Evolutionary conservation across 2,329 filamentous ascomycete species (phyloP).

Genomic region (Thelonectria blattea): DNA sequence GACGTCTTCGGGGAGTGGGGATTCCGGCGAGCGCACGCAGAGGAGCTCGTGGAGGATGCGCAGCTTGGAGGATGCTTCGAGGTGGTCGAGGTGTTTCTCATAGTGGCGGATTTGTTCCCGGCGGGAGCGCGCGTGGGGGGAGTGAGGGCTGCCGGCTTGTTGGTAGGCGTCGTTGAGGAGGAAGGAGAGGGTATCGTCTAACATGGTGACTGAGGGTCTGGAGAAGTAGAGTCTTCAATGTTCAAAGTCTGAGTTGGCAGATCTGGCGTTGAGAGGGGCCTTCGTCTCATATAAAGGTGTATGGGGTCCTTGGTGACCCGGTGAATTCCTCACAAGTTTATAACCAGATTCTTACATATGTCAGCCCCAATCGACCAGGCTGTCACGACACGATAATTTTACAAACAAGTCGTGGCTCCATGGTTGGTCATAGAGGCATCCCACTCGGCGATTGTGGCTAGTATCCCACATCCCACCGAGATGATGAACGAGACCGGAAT

Average conservation of each 20-base stretch:
- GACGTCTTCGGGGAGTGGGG: constrained; percentile 12
- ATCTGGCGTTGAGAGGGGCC: background rate
- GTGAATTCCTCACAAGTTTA: background rate
- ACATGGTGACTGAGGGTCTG: background rate
- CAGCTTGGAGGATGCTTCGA: constrained; percentile 25
- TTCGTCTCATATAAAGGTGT: background rate
- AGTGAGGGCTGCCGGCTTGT: background rate
- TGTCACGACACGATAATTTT: background rate
- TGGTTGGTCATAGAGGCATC: constrained; percentile 5
- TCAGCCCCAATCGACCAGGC: background rate
- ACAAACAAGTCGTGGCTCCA: background rate
- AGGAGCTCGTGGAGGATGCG: constrained; percentile 22
- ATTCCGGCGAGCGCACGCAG: constrained; percentile 25
- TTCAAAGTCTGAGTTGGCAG: background rate
- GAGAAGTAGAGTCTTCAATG: no score
- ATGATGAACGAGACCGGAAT: background rate
- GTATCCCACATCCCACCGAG: constrained; percentile 10
- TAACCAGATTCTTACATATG: background rate
- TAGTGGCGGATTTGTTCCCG: constrained; percentile 19
- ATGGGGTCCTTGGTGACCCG: background rate
- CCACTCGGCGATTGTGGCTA: constrained; percentile 3
- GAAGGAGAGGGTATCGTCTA: constrained; percentile 10
- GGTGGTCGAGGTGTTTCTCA: constrained; percentile 19
- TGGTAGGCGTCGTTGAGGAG: constrained; percentile 21
- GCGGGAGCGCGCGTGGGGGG: background rate